These are phyloP conservation scores for Diplodia seriata DNA, from an alignment of 2,329 filamentous ascomycete genomes.

Conservation along the genomic window DNA sequence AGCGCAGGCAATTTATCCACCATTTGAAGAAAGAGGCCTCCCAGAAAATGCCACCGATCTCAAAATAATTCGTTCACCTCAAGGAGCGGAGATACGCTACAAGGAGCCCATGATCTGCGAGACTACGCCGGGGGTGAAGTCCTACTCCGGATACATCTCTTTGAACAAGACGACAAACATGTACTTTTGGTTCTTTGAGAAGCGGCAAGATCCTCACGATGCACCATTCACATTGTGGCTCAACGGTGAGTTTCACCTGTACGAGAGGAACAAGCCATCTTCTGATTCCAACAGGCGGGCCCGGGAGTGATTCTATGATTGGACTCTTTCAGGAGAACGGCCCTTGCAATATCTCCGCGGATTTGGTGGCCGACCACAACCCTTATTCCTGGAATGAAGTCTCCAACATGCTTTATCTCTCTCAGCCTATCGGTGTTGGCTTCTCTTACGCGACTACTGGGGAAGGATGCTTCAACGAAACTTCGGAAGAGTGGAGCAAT, in stretches of 20 bases:
- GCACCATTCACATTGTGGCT: constrained; percentile 49
- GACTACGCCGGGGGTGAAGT: constrained; percentile 45
- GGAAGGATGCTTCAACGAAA: constrained; percentile 10
- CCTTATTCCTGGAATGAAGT: constrained; percentile 50
- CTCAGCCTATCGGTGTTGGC: constrained; percentile 50
- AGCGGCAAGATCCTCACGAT: constrained; percentile 51
- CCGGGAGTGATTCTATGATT: constrained; percentile 54
- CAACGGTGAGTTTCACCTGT: constrained; percentile 43
- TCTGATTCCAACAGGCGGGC: constrained; percentile 40
- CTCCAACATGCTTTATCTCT: constrained; percentile 50
- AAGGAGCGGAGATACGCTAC: constrained; percentile 31
- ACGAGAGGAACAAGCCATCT: background rate
- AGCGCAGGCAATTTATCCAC: background rate
- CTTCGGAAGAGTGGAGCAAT: background rate
- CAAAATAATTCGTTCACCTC: constrained; percentile 48
- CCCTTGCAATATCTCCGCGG: constrained; percentile 54
- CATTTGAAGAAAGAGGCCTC: constrained; percentile 1
- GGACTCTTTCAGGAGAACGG: constrained; percentile 49
- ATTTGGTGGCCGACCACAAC: constrained; percentile 46
- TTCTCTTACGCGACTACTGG: constrained; percentile 47
- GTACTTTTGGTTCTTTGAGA: constrained; percentile 59
- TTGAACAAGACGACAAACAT: constrained; percentile 47
- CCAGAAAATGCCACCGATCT: constrained; percentile 17
- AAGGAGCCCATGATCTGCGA: constrained; percentile 46
- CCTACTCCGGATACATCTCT: constrained; percentile 49